These are phyloP conservation scores for Aspergillus texensis DNA, from an alignment of 2,329 filamentous ascomycete species.

Conservation along the genomic window DNA sequence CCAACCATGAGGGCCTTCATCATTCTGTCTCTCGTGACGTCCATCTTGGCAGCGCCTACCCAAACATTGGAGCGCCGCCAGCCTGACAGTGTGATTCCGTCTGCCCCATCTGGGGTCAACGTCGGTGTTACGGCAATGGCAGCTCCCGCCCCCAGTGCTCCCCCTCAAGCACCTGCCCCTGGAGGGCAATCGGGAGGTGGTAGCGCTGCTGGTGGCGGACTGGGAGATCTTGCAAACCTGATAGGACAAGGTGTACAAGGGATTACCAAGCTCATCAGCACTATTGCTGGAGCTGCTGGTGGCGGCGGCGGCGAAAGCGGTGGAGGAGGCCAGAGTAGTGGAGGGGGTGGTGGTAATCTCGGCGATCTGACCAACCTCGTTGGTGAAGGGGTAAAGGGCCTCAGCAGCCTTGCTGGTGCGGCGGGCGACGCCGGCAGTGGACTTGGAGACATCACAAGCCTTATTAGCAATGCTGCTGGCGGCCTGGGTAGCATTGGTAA, in stretches of 20 bases:
- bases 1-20: background rate
- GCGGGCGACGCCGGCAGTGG: background rate
- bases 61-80: background rate
- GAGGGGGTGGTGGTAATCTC: background rate
- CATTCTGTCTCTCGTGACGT: background rate
- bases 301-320: background rate
- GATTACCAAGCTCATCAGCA: constrained; percentile 6
- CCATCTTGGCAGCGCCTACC: background rate
- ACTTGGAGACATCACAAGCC: background rate
- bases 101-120: background rate
- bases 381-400: background rate
- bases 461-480: background rate
- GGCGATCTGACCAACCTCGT: background rate
- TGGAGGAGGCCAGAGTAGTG: background rate
- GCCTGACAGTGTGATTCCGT: background rate
- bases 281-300: background rate
- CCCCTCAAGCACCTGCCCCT: background rate
- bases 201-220: background rate
- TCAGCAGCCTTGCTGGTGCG: background rate
- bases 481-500: background rate
- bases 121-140: background rate
- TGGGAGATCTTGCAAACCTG: background rate
- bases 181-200: background rate
- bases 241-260: constrained; percentile 13
- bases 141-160: background rate